Evolutionary conservation across 371 early-diverging fungal genomes (phyloP).

Genomic region (Caulochytrium protostelioides): DNA sequence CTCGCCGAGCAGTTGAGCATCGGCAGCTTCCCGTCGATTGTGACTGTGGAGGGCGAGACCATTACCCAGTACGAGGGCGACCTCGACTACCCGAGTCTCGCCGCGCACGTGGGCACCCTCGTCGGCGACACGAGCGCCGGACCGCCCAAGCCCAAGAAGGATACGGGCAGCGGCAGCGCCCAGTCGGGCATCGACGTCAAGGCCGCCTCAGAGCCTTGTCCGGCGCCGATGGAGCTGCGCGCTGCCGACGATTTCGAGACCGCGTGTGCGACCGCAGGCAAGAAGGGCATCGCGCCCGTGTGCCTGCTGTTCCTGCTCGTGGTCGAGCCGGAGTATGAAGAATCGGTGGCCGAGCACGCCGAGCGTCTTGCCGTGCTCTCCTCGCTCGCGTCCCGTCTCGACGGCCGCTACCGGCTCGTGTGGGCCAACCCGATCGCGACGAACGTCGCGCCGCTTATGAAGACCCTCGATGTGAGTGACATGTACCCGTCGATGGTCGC

Average conservation of each 20-base stretch:
- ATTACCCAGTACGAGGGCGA: conserved; percentile 13
- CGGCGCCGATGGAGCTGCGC: too few relatives aligned
- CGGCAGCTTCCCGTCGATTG: conserved; percentile 35
- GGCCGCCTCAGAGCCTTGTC: too few relatives aligned
- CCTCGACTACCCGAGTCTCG: conserved; percentile 25
- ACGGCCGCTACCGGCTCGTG: conserved; percentile 24
- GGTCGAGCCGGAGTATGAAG: conserved; percentile 36
- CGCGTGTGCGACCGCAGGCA: too few relatives aligned
- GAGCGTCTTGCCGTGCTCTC: conserved; percentile 27
- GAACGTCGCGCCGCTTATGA: conserved; percentile 25
- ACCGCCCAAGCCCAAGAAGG: too few relatives aligned
- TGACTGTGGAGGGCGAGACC: conserved; percentile 10
- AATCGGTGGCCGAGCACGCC: conserved; percentile 28
- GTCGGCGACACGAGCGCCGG: too few relatives aligned
- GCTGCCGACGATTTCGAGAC: too few relatives aligned
- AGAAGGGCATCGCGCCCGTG: too few relatives aligned
- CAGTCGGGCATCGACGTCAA: too few relatives aligned
- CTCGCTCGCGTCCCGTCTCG: too few relatives aligned
- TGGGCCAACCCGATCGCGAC: conserved; percentile 41
- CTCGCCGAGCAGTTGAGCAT: conserved; percentile 31
- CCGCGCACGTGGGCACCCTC: too few relatives aligned
- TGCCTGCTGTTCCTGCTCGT: conserved; percentile 40
- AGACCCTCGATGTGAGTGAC: conserved; percentile 40
- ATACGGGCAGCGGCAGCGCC: too few relatives aligned
- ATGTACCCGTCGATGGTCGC: conserved; percentile 45